Evolutionary conservation across 164 flowering plant species (phyloP).

Genomic region (Piper longum): DNA sequence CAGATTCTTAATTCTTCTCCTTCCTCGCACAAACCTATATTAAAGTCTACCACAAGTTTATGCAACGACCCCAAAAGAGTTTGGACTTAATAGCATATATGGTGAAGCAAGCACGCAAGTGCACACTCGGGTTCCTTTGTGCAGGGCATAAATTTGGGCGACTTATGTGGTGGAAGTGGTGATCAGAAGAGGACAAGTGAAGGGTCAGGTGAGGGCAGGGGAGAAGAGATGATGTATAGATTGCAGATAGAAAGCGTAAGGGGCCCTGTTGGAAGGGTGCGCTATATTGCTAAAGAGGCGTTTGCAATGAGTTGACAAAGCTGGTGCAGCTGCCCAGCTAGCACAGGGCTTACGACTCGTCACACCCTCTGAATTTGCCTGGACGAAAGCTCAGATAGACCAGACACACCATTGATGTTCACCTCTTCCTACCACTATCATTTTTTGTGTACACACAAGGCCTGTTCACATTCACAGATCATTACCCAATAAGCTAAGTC

Average conservation of each 20-base stretch:
- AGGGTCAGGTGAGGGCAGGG: too few species aligned
- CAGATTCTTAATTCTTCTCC: neutral
- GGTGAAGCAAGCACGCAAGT: neutral
- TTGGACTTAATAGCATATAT: neutral
- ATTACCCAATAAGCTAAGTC: too few species aligned
- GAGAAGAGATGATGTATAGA: neutral
- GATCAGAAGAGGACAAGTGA: neutral
- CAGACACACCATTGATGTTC: neutral
- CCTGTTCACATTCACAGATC: too few species aligned
- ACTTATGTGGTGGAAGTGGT: neutral
- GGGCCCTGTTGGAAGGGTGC: neutral
- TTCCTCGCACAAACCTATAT: neutral
- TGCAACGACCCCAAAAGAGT: neutral
- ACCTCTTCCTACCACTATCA: neutral
- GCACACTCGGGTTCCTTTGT: neutral
- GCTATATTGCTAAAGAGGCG: neutral
- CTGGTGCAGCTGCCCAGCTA: neutral
- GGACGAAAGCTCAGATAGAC: constrained; percentile 1
- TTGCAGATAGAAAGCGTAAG: neutral
- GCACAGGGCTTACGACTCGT: neutral
- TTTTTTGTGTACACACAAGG: too few species aligned
- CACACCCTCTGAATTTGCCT: neutral
- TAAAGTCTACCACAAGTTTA: neutral
- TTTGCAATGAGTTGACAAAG: neutral
- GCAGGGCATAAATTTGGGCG: neutral